These are phyloP conservation scores for Russula griseocarnosa DNA, from an alignment of 768 basidiomycete genomes.

Conservation along the genomic window DNA sequence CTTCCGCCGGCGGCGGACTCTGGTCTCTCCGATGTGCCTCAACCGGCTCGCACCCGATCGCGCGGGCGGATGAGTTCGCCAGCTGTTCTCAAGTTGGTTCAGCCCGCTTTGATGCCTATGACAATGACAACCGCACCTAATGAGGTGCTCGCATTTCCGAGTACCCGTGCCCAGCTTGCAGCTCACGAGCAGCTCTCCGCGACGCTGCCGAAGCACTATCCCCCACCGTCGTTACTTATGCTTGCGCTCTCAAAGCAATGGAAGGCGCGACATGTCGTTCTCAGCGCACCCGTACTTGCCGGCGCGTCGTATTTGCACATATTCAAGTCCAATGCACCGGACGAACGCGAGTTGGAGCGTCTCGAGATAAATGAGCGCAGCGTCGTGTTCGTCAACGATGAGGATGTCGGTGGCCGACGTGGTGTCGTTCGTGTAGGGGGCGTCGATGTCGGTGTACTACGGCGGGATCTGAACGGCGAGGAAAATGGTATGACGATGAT, in stretches of 20 bases:
- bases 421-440: conserved; percentile 68
- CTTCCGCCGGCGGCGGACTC: conserved; percentile 1
- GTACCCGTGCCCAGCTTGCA: conserved; percentile 47
- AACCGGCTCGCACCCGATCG: conserved; percentile 14
- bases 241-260: conserved; percentile 71
- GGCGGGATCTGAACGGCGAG: conserved; percentile 36
- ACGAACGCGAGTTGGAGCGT: conserved; percentile 69
- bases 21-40: conserved; percentile 1
- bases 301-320: conserved; percentile 61
- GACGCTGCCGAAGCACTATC: conserved; percentile 63
- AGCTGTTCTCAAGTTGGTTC: conserved; percentile 1
- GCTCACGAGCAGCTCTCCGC: conserved; percentile 52
- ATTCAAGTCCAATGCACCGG: conserved; percentile 57
- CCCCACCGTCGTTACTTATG: conserved; percentile 60
- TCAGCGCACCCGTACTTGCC: conserved; percentile 40
- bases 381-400: conserved; percentile 68
- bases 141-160: conserved; percentile 57
- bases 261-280: conserved; percentile 60
- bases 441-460: conserved; percentile 49
- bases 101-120: not conserved
- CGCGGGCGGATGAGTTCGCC: conserved; percentile 11
- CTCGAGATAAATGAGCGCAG: conserved; percentile 73
- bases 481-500: conserved; percentile 58
- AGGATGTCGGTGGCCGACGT: conserved; percentile 42
- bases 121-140: conserved; percentile 19